These are phyloP conservation scores for Oenanthe javanica DNA, from an alignment of 140 eudicot genomes.

Conservation along the genomic window DNA sequence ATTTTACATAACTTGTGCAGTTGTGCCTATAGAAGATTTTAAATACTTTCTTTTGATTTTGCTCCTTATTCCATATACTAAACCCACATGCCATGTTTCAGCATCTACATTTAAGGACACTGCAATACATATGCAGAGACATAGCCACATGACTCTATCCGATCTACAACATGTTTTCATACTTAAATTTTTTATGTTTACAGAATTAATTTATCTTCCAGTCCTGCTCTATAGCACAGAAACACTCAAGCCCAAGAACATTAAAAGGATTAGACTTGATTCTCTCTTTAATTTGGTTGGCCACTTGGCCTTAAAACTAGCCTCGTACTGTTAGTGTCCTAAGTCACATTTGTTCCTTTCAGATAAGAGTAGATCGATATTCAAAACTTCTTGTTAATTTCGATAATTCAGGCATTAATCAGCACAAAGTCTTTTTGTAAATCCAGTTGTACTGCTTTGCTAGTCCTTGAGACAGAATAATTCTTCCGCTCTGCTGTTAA, in stretches of 20 bases:
- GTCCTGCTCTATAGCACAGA: neutral
- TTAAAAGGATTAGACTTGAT: neutral
- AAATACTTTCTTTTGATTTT: neutral
- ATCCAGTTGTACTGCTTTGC: neutral
- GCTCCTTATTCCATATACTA: slow-evolving; percentile 2
- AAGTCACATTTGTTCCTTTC: slow-evolving; percentile 2
- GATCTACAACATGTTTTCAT: neutral
- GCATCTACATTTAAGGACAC: slow-evolving; percentile 4
- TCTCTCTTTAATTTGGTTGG: neutral
- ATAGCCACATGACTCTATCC: neutral
- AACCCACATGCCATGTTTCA: slow-evolving; percentile 3
- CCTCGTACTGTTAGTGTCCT: neutral
- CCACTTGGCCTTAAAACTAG: neutral
- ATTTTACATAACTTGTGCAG: no score
- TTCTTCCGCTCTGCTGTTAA: neutral
- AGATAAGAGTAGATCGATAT: neutral
- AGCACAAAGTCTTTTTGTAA: neutral
- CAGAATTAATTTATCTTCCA: neutral
- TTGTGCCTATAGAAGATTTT: no score
- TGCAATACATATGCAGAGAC: slow-evolving; percentile 1
- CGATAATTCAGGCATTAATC: neutral
- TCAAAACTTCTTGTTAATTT: neutral
- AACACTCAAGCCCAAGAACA: neutral
- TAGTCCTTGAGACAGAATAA: neutral
- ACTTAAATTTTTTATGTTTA: neutral